These are phyloP conservation scores for Rutstroemia sydowiana DNA, from an alignment of 2,329 filamentous ascomycete species.

Conservation along the genomic window DNA sequence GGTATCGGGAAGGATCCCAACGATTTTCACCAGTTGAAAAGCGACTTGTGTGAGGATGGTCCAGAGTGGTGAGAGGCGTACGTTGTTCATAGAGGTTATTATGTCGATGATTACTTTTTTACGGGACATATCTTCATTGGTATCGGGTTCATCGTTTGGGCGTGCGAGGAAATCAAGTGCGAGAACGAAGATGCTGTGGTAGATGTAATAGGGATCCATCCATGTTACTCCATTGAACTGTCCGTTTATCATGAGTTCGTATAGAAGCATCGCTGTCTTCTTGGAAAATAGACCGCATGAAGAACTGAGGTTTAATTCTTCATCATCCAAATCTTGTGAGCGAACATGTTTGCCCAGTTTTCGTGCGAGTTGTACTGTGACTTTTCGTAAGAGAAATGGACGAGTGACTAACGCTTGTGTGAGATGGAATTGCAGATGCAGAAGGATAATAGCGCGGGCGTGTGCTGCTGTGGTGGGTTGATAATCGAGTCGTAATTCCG, in stretches of 20 bases:
- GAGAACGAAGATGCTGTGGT: conserved; percentile 26
- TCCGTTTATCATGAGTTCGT: conserved; percentile 19
- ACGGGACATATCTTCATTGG: conserved; percentile 20
- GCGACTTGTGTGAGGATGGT: conserved; percentile 25
- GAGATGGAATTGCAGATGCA: conserved; percentile 27
- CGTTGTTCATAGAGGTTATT: conserved; percentile 19
- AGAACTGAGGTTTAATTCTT: conserved; percentile 22
- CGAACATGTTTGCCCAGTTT: conserved; percentile 23
- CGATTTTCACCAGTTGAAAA: conserved; percentile 27
- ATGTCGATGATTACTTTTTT: conserved; percentile 25
- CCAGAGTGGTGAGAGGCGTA: conserved; percentile 26
- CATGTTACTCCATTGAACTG: conserved; percentile 26
- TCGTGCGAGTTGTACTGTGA: conserved; percentile 23
- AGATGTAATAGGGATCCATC: conserved; percentile 28
- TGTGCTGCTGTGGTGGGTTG: conserved; percentile 17
- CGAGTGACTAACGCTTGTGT: conserved; percentile 24
- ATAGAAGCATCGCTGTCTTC: conserved; percentile 18
- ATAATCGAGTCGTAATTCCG: conserved; percentile 19
- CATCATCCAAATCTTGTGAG: conserved; percentile 21
- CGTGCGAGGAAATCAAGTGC: conserved; percentile 27
- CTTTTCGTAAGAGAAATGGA: conserved; percentile 26
- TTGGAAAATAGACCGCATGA: conserved; percentile 22
- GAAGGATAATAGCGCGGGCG: conserved; percentile 22
- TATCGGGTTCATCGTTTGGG: conserved; percentile 24
- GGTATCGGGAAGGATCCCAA: conserved; percentile 25